phyloP scores from a whole-genome alignment of 495 filamentous ascomycete species.

The Hypoxylon subgilvum region DNA sequence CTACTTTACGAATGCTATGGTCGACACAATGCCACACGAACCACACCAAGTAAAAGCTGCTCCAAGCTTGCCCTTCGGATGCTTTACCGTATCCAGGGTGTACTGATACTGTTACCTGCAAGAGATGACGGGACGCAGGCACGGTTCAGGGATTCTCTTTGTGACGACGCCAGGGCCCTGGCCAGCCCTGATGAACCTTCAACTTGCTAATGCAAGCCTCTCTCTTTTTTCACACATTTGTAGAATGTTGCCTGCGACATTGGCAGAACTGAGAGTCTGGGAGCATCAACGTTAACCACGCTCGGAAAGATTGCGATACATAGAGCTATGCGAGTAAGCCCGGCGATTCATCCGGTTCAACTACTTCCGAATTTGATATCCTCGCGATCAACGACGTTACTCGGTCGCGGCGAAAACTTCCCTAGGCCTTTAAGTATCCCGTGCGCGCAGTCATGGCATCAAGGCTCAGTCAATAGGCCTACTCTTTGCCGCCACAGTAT shows the following conservation, averaged over 20 bases:
- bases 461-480: neutral
- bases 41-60: slow-evolving; percentile 23
- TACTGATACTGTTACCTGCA: slow-evolving; percentile 19
- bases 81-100: slow-evolving; percentile 29
- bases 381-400: slow-evolving; percentile 10
- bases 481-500: slow-evolving; percentile 4
- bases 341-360: slow-evolving; percentile 13
- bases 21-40: slow-evolving; percentile 29
- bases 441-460: neutral
- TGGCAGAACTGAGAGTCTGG: slow-evolving; percentile 4
- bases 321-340: slow-evolving; percentile 22
- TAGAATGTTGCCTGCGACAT: slow-evolving; percentile 7
- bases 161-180: slow-evolving; percentile 11
- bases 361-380: slow-evolving; percentile 26
- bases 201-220: slow-evolving; percentile 19
- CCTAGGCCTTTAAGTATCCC: neutral
- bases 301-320: slow-evolving; percentile 13
- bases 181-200: slow-evolving; percentile 1
- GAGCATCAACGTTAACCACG: slow-evolving; percentile 23
- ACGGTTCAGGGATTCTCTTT: slow-evolving; percentile 23
- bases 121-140: slow-evolving; percentile 1
- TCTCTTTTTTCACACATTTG: slow-evolving; percentile 9
- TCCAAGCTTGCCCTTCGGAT: slow-evolving; percentile 6
- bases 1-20: slow-evolving; percentile 22
- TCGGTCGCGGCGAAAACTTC: neutral